Conservation (phyloP, 129 eudicot genomes). For the Artemisia tridentata region DNA sequence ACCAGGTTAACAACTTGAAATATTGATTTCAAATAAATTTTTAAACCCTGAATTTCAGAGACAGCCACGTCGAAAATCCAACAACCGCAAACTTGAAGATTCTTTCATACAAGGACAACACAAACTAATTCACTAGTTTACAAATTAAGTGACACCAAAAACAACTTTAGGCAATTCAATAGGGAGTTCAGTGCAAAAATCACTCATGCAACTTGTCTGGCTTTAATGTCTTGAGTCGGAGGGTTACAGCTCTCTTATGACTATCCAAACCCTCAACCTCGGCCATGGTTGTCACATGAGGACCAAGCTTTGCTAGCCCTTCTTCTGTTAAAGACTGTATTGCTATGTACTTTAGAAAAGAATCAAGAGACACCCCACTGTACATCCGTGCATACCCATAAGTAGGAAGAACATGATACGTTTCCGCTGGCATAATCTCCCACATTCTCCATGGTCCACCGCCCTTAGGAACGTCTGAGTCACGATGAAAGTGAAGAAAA, state of each 20-base stretch:
- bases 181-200: neutral
- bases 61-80: neutral
- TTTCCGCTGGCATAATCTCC: conserved; percentile 98
- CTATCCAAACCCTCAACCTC: conserved; percentile 96
- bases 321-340: conserved; percentile 86
- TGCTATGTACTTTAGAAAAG: conserved; percentile 90
- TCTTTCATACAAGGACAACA: conserved; percentile 10
- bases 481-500: too few relatives aligned
- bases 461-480: conserved; percentile 59
- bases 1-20: too few relatives aligned
- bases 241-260: conserved; percentile 92
- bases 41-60: neutral
- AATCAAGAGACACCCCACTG: conserved; percentile 89
- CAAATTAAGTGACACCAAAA: neutral
- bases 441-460: conserved; percentile 98
- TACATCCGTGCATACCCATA: conserved; percentile 98
- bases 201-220: conserved; percentile 34
- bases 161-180: neutral
- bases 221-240: conserved; percentile 86
- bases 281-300: conserved; percentile 90
- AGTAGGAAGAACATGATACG: conserved; percentile 95
- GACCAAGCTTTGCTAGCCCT: conserved; percentile 81
- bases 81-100: conserved; percentile 15
- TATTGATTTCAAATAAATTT: neutral
- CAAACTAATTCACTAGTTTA: conserved; percentile 9